Evolutionary conservation across 139 green algal species (phyloP).

Genomic region (Chlamydomonas incerta): DNA sequence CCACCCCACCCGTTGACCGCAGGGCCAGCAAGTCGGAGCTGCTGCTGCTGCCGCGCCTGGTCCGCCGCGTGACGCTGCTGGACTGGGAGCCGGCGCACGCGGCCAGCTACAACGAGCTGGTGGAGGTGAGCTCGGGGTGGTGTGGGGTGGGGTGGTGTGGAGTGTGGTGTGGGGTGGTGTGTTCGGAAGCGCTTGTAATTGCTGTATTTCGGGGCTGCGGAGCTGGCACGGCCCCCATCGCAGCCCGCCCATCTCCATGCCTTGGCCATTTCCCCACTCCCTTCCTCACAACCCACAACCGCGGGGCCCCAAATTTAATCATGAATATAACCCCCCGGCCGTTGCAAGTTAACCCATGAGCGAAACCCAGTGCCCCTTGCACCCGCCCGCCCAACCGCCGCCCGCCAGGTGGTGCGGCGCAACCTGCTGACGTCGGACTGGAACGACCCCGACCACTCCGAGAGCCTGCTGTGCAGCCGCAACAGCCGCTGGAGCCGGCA

Average conservation of each 20-base stretch:
- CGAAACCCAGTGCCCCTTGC: too few relatives aligned
- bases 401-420: slow-evolving; percentile 65
- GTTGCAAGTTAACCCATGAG: too few relatives aligned
- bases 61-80: slow-evolving; percentile 67
- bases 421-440: slow-evolving; percentile 95
- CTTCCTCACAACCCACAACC: too few relatives aligned
- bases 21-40: slow-evolving; percentile 86
- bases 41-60: slow-evolving; percentile 67
- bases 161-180: neutral
- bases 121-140: slow-evolving; percentile 70
- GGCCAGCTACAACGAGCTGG: slow-evolving; percentile 89
- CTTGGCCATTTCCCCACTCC: too few relatives aligned
- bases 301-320: too few relatives aligned
- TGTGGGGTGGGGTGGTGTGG: neutral
- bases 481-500: slow-evolving; percentile 71
- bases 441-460: slow-evolving; percentile 86
- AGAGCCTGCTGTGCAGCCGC: slow-evolving; percentile 81
- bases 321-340: too few relatives aligned
- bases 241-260: too few relatives aligned
- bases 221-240: too few relatives aligned
- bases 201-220: too few relatives aligned
- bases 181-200: too few relatives aligned
- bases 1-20: neutral
- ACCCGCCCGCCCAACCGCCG: neutral
- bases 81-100: slow-evolving; percentile 89